Base-by-base conservation (phyloP, 1,284 basidiomycete species). In the Cryptococcus jaspeensis region DNA sequence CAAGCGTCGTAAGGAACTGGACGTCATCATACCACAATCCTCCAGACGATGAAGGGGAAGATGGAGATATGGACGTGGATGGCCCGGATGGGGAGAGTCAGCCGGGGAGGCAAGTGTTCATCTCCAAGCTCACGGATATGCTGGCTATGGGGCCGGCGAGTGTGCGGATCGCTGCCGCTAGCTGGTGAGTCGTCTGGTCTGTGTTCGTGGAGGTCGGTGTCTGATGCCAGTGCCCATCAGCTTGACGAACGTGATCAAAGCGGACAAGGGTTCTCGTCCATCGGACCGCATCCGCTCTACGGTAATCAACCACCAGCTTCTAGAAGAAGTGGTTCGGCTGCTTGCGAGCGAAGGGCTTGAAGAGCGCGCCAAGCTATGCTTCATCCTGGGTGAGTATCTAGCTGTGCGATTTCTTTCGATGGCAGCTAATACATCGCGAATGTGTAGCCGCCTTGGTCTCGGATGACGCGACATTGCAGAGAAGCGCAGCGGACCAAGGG, bases 391-490 rank as follows among this genome's bases (percentile, higher is more conserved):
- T 90, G 59, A 38, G 69, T 60, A 16, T 38, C 18, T 16, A 35
- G 9, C 15, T 23, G 9, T 44, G 15, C 38, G 55, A 18, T 81
- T 61, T 74, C 46, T 38, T 57, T 48, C 60, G 43, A n/a, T n/a
- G n/a, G n/a, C n/a, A n/a, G n/a, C n/a, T n/a, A n/a, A n/a, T n/a
- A n/a, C n/a, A n/a, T n/a, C n/a, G n/a, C n/a, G 58, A 49, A 32
- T 32, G 28, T 32, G 28, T 64, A 92, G 90, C 85, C 50, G 79
- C 85, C 52, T 80, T 93, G 0, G 84, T 90, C 0, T 80, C 81
- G 7, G 90, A 92, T 65, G 84, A 91, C 64, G 79, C 81, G 1
- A 78, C 81, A 0, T 79, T 91, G 0, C 87, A 87, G 63, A 79
- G 66, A 48, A 52, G 49, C 0, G 72, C 73, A 1, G 61, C 57